These are phyloP conservation scores for Vanrija sp. DNA, from an alignment of 1,284 basidiomycete genomes.

Conservation along the genomic window DNA sequence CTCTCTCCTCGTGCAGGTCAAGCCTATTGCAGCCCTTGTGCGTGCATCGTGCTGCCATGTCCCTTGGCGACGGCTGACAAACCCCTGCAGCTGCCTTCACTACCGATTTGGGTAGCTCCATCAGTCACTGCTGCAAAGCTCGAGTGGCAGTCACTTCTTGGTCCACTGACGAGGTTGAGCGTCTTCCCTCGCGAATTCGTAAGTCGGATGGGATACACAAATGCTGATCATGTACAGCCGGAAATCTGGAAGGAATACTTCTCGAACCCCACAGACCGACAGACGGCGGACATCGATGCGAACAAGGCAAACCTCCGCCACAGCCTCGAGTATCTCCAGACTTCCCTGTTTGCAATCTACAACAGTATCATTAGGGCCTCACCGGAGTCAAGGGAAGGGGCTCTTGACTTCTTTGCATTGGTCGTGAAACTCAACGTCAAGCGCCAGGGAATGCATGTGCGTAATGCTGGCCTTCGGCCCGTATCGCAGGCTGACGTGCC, in stretches of 20 bases:
- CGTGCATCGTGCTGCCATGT: constrained; percentile 11
- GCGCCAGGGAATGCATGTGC: constrained; percentile 81
- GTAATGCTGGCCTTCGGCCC: constrained; percentile 8
- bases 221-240: constrained; percentile 55
- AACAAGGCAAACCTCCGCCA: constrained; percentile 76
- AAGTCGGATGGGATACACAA: constrained; percentile 28
- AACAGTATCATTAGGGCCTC: constrained; percentile 82
- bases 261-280: constrained; percentile 72
- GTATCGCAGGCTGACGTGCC: background rate
- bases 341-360: constrained; percentile 75
- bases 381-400: constrained; percentile 71
- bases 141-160: constrained; percentile 66
- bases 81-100: constrained; percentile 37
- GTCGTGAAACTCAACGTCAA: constrained; percentile 74
- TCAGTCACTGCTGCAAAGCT: constrained; percentile 44
- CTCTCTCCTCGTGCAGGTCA: constrained; percentile 73
- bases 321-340: constrained; percentile 57
- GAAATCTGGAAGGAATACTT: constrained; percentile 74
- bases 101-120: constrained; percentile 45
- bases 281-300: constrained; percentile 71
- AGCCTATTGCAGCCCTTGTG: constrained; percentile 72
- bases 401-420: constrained; percentile 77
- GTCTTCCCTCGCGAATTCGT: constrained; percentile 87
- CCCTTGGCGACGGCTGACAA: constrained; percentile 3
- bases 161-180: constrained; percentile 73